A percentile compares a stretch with the other conserved stretches of the same genome.
Evolutionary conservation across 2,329 filamentous ascomycete species (phyloP).

Genomic region (Phaeosphaeria sp.): DNA sequence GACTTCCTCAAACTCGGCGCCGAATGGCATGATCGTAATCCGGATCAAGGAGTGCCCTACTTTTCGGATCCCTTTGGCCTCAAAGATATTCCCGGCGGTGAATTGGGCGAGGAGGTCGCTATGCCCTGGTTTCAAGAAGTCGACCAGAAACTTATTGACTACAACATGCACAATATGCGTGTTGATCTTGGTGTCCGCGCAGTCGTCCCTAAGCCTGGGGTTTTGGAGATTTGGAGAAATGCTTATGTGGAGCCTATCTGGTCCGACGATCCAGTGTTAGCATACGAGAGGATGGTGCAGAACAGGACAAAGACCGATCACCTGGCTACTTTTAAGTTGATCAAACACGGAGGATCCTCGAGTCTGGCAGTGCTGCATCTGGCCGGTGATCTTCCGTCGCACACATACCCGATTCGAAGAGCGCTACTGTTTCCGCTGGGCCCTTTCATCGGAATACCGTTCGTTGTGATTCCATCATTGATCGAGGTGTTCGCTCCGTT

Average conservation of each 20-base stretch:
- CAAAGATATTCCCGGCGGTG: not conserved
- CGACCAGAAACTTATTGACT: constrained; percentile 10
- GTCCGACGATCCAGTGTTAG: not conserved
- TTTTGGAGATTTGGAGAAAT: constrained; percentile 10
- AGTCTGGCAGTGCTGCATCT: constrained; percentile 4
- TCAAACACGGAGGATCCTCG: not conserved
- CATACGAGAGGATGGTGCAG: not conserved
- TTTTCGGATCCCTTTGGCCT: not conserved
- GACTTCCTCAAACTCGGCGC: constrained; percentile 1
- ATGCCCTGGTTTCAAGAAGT: constrained; percentile 14
- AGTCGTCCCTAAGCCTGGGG: constrained; percentile 6
- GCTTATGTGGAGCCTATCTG: not conserved
- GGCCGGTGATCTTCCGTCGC: constrained; percentile 11
- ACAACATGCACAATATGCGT: constrained; percentile 9
- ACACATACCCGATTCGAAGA: constrained; percentile 12
- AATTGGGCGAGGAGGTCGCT: constrained; percentile 6
- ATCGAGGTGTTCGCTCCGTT: not conserved
- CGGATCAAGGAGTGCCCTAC: constrained; percentile 1
- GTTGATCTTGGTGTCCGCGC: not conserved
- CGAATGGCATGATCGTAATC: constrained; percentile 1
- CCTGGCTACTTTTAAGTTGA: constrained; percentile 5
- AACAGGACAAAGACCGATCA: not conserved
- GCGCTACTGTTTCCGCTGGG: constrained; percentile 9
- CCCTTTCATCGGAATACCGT: constrained; percentile 5
- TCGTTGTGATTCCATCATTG: constrained; percentile 1